Evolutionary conservation across 345 rosid genomes (phyloP), one percentile per base, ranked within the genome.

Genomic region (Noccaea bulbosa): DNA sequence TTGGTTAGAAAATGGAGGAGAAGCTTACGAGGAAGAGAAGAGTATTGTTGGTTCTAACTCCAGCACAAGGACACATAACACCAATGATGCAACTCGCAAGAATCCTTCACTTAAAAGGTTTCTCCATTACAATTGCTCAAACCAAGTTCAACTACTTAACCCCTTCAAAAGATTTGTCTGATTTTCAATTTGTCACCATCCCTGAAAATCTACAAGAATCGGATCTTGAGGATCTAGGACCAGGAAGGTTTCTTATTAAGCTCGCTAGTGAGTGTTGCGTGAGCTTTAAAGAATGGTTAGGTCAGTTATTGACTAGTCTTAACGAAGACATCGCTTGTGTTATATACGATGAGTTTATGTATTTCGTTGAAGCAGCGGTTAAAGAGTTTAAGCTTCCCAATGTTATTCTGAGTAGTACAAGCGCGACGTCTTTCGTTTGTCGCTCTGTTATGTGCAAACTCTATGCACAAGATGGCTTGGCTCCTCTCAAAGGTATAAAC

Each of bases 81-180:
- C 89, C 91, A 0, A 85, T 86, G 86, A 82, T 88, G 63, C 85
- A 82, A 50, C 87, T 85, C 0, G 88, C 75, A n/a, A 47, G 77
- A 32, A 52, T 71, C 58, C 86, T 88, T 30, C 71, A 86, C 54
- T 77, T 75, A 6, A 79, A 52, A 0, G 47, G 47, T 40, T 58
- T 38, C 33, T 58, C 63, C 10, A 58, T 58, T 20, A 58, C 63
- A 17, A 7, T 58, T 17, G 47, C 47, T 58, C 63, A 58, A 7
- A 48, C 63, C 16, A 58, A 58, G 16, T 58, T 58, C 46, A 58
- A 58, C 11, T 58, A 58, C 47, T 58, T 58, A 2, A 38, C 2
- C 33, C 61, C 61, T 55, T 55, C 61, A 15, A 20, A 20, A 1
- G 14, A 37, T 5, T 62, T 43, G 1, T 2, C 40, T 27, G 52